Evolutionary conservation across 306 rosid species (phyloP), one percentile per base, ranked within the genome.

Genomic region (Prunus mume): DNA sequence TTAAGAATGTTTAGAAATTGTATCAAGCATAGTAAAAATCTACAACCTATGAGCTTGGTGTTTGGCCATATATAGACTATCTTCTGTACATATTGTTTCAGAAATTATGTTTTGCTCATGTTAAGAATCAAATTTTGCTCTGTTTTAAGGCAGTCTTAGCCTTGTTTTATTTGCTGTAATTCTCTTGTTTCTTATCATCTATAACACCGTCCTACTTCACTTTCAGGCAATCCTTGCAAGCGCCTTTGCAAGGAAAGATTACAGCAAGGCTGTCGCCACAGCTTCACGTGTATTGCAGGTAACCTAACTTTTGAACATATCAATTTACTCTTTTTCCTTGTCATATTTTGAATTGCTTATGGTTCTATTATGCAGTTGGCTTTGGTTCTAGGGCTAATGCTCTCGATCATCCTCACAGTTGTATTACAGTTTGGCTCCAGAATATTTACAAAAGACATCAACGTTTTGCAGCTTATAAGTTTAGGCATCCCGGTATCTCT

Each of bases 211-310:
- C 13, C 38, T 41, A 45, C 46, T 15, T 1, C 12, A 56, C 34
- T 43, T 80, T 78, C 85, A 93, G 98, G 98, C 98, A 0, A 88
- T 93, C 66, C 94, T 93, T 76, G 98, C 98, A 0, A 87, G 92
- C 51, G 97, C 98, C 75, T 91, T 93, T 84, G 98, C 97, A 30
- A 88, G 83, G 81, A 90, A 88, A 72, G 96, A 93, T 79, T 70
- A 81, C 61, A 87, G 81, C 38, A 93, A 85, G 84, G 90, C 93
- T 9, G 74, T 86, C 7, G 86, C 87, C 50, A 84, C 91, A 14
- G 98, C 93, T 55, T 76, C 93, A 52, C 90, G 97, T 69, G 91
- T 93, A 64, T 58, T 91, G 66, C 98, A 93, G 98, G 98, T 78
- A 19, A 12, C 9, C 14, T 55, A 10, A 27, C 5, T 17, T 27